These are phyloP conservation scores for Botrytis fabae DNA, from an alignment of 2,329 filamentous ascomycete genomes.

Conservation along the genomic window DNA sequence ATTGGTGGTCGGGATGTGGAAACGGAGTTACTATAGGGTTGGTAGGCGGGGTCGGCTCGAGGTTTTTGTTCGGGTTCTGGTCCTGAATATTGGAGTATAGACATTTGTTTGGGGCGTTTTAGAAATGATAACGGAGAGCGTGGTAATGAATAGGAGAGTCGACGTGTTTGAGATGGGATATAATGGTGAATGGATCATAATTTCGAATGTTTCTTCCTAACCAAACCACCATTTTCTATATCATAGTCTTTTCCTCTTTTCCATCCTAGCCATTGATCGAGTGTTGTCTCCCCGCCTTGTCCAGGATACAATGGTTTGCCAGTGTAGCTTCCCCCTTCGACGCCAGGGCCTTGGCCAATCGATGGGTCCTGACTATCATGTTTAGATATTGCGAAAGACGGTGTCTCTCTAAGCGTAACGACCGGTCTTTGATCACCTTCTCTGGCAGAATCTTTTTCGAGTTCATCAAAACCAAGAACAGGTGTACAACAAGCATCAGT, in stretches of 20 bases:
- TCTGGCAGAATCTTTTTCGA: constrained; percentile 53
- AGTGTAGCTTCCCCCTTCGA: constrained; percentile 67
- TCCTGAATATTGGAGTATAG: constrained; percentile 13
- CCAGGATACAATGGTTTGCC: constrained; percentile 63
- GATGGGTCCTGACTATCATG: constrained; percentile 42
- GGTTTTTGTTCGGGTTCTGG: neutral
- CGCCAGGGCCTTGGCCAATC: constrained; percentile 61
- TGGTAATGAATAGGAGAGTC: neutral
- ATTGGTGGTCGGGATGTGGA: neutral
- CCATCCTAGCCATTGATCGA: constrained; percentile 79
- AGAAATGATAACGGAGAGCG: neutral
- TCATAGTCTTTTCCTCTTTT: constrained; percentile 68
- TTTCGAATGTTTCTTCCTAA: constrained; percentile 49
- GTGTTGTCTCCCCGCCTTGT: constrained; percentile 67
- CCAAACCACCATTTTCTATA: constrained; percentile 62
- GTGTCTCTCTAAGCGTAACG: constrained; percentile 69
- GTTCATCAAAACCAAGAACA: constrained; percentile 72
- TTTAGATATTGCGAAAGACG: constrained; percentile 62
- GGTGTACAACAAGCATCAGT: constrained; percentile 94
- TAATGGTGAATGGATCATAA: constrained; percentile 42
- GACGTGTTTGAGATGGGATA: neutral
- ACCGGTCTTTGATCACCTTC: constrained; percentile 70
- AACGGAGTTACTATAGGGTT: constrained; percentile 2
- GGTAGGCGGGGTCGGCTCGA: neutral
- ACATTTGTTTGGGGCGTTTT: constrained; percentile 14